Percentiles rank a stretch among this genome's conserved stretches.
Conservation (phyloP, 2,329 filamentous ascomycete genomes). For the Stromatinia cepivora region DNA sequence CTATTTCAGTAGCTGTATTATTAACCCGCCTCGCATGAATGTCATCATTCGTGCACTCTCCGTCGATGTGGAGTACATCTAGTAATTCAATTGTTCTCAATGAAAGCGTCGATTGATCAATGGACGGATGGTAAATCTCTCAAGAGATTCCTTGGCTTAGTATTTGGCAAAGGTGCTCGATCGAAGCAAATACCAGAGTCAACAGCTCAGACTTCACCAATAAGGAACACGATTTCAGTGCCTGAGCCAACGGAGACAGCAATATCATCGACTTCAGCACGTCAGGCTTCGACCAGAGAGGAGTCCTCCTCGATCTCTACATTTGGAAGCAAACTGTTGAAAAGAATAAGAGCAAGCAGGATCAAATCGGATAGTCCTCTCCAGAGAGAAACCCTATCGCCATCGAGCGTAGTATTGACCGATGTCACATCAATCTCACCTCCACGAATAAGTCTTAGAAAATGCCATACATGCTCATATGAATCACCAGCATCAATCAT, state of each 20-base stretch:
- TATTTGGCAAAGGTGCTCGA: background rate
- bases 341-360: background rate
- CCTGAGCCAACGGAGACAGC: background rate
- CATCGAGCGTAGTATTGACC: background rate
- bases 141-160: background rate
- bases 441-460: background rate
- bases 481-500: background rate
- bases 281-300: background rate
- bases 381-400: background rate
- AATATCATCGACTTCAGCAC: background rate
- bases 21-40: background rate
- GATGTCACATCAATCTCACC: background rate
- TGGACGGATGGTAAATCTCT: constrained; percentile 7
- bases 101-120: background rate
- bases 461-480: constrained; percentile 8
- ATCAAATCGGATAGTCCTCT: background rate
- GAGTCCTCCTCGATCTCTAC: background rate
- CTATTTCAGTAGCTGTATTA: background rate
- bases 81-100: background rate
- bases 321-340: background rate
- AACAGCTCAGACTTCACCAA: background rate
- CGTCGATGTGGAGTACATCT: background rate
- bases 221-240: background rate
- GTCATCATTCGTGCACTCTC: background rate
- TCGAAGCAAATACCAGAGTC: background rate